A percentile compares a stretch with the other conserved stretches of the same genome.
Evolutionary conservation across 106 monocot genomes (phyloP).

Genomic region (Iris macrosiphon): DNA sequence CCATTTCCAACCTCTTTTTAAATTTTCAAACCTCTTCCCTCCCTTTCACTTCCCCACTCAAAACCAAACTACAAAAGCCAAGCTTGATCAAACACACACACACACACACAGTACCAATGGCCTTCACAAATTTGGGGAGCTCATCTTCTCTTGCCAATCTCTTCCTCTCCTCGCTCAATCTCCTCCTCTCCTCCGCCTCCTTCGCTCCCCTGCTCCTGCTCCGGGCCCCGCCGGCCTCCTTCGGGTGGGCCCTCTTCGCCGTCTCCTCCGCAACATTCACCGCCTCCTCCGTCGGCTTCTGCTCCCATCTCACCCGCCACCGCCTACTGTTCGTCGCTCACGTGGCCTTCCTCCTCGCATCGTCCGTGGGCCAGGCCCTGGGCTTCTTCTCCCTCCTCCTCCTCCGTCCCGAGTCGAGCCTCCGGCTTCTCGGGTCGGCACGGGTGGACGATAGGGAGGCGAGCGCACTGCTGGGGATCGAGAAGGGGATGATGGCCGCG

Average conservation of each 20-base stretch:
- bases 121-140: too few species aligned
- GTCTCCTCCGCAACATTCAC: conserved; percentile 28
- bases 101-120: too few species aligned
- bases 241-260: conserved; percentile 38
- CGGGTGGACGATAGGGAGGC: conserved; percentile 21
- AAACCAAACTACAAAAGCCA: too few species aligned
- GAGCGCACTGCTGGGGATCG: conserved; percentile 24
- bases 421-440: conserved; percentile 20
- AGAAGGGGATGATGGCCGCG: conserved; percentile 29
- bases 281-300: conserved; percentile 47
- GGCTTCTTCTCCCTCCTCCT: conserved; percentile 51
- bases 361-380: conserved; percentile 37
- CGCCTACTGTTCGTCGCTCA: conserved; percentile 40
- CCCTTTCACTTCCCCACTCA: too few species aligned
- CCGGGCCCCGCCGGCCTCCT: conserved; percentile 25
- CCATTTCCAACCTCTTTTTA: too few species aligned
- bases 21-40: too few species aligned
- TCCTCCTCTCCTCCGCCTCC: conserved; percentile 45
- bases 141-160: conserved; percentile 30
- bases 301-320: conserved; percentile 23
- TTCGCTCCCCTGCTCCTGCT: conserved; percentile 49
- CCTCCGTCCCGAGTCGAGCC: conserved; percentile 28
- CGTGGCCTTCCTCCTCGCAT: conserved; percentile 20
- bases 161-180: conserved; percentile 33
- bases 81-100: too few species aligned